Evolutionary conservation across 345 rosid genomes (phyloP).

Genomic region (Turnera subulata): DNA sequence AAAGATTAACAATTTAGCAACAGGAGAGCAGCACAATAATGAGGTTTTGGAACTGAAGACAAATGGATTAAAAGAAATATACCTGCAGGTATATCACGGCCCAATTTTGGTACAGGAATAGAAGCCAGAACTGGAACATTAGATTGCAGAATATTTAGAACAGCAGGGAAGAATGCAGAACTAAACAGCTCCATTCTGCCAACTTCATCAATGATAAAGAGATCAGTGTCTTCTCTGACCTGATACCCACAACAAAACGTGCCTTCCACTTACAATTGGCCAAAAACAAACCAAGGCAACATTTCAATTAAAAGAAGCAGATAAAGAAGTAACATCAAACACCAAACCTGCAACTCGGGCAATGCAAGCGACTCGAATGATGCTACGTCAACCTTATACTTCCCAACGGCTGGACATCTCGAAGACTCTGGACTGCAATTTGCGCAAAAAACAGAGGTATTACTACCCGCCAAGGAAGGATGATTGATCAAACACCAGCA

Average conservation of each 20-base stretch:
- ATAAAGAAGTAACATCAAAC: background rate
- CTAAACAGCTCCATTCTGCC: slow-evolving; percentile 78
- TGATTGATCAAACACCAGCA: background rate
- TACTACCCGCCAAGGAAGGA: background rate
- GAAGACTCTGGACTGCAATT: slow-evolving; percentile 46
- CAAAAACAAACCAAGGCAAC: slow-evolving; percentile 1
- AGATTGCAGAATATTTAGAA: slow-evolving; percentile 52
- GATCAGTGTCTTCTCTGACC: slow-evolving; percentile 53
- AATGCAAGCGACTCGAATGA: slow-evolving; percentile 68
- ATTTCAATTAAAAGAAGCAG: background rate
- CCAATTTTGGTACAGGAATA: slow-evolving; percentile 51
- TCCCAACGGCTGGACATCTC: slow-evolving; percentile 71
- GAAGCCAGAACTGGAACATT: slow-evolving; percentile 56
- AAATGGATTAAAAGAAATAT: no score
- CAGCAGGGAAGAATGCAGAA: slow-evolving; percentile 62
- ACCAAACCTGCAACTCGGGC: slow-evolving; percentile 59
- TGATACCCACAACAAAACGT: slow-evolving; percentile 5
- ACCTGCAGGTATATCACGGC: slow-evolving; percentile 65
- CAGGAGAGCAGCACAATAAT: background rate
- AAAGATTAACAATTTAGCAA: background rate
- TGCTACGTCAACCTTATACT: slow-evolving; percentile 56
- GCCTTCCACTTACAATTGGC: background rate
- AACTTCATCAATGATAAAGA: slow-evolving; percentile 68
- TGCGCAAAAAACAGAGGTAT: background rate
- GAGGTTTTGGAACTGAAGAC: background rate